Evolutionary conservation across 1,284 basidiomycete genomes (phyloP), one percentile per base, ranked within the genome.

Genomic region (Tilletia horrida): DNA sequence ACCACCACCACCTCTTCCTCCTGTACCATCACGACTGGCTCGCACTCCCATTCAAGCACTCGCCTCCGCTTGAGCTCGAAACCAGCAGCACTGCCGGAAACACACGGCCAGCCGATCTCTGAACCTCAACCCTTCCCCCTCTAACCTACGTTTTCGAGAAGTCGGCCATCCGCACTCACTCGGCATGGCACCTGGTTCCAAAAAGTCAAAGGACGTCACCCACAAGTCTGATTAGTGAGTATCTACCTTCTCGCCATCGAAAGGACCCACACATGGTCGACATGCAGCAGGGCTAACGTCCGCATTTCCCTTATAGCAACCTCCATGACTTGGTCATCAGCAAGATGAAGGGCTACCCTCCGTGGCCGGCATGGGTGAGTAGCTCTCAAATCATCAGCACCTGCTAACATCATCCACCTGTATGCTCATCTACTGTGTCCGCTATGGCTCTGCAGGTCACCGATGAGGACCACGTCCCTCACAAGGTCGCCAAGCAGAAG

Each of bases 281-380:
- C 21, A 23, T 3, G 18, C 62, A 29, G 3, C 35, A 14, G 16
- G 11, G 62, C 62, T 47, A 23, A 29, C 23, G 45, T 2, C 59
- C 9, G n/a, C 25, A 3, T 25, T 44, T 18, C 21, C 31, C 14
- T 11, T 18, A 11, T 68, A 75, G 73, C 67, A 67, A 73, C 27
- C 65, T 67, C 66, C 86, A 90, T 80, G 93, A 96, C 81, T 86
- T 93, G 76, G 93, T 97, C 42, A 87, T 97, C 69, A 92, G 88
- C 47, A 93, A 96, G 85, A 85, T 98, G 80, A 91, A 91, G 84
- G 94, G 95, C 16, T 97, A 87, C 84, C 92, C 95, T 14, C 87
- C 90, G 35, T 97, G 94, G 94, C 92, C 92, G 68, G 91, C 88
- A 78, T 89, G 90, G 84, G 92, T 92, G 78, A 80, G 89, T 84